phyloP scores from a whole-genome alignment of 1,139 yeast genomes.

The Martiniozyma asiatica region DNA sequence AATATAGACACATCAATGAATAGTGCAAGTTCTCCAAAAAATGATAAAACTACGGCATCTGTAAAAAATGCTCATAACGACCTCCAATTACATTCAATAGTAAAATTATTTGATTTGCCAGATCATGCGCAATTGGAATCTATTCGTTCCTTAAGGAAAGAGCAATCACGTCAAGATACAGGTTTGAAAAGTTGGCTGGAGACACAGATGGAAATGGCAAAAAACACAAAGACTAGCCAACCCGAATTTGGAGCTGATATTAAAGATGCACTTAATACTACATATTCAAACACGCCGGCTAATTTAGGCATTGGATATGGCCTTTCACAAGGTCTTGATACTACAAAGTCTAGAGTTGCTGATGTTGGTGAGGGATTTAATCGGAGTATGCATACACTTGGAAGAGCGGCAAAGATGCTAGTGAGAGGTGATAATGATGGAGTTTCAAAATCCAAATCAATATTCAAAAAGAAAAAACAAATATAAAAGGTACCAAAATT shows the following conservation, averaged over 20 bases:
- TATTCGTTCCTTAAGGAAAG: background rate
- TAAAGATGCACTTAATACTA: constrained; percentile 3
- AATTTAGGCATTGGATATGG: constrained; percentile 3
- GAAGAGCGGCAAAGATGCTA: constrained; percentile 4
- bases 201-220: constrained; percentile 5
- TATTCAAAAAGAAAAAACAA: constrained; percentile 1
- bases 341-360: constrained; percentile 4
- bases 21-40: no score
- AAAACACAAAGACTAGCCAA: constrained; percentile 1
- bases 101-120: no score
- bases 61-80: no score
- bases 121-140: no score
- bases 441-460: no score
- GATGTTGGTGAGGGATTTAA: constrained; percentile 6
- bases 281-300: background rate
- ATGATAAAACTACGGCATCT: no score
- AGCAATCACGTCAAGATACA: constrained; percentile 2
- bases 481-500: background rate
- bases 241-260: constrained; percentile 3
- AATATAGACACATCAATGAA: no score
- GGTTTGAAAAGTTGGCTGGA: constrained; percentile 1
- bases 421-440: constrained; percentile 1
- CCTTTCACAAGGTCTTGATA: constrained; percentile 3
- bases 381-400: constrained; percentile 4
- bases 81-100: no score